Evolutionary conservation across 768 basidiomycete species (phyloP).

Genomic region (Hebeloma cylindrosporum): DNA sequence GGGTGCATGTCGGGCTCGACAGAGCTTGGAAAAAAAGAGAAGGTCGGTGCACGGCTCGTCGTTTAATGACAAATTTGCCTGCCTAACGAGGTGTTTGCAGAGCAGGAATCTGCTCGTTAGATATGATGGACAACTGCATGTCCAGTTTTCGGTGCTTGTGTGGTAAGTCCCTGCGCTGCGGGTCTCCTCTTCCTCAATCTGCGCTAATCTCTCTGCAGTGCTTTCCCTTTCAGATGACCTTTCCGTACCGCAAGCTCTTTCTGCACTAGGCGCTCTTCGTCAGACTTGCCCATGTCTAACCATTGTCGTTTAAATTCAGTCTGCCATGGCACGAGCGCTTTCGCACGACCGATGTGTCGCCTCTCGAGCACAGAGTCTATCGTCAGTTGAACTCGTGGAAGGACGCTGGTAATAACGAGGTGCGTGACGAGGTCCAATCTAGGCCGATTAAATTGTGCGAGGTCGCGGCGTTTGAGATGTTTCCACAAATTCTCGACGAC

Average conservation of each 20-base stretch:
- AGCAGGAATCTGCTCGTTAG: too few species aligned
- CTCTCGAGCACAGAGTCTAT: conserved; percentile 16
- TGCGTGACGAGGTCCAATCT: conserved; percentile 21
- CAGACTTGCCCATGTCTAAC: conserved; percentile 16
- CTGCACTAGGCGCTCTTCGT: conserved; percentile 15
- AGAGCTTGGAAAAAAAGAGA: too few species aligned
- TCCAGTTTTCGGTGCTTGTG: conserved; percentile 18
- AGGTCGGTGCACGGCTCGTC: too few species aligned
- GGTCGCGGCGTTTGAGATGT: conserved; percentile 23
- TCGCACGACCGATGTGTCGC: conserved; percentile 13
- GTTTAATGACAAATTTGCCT: too few species aligned
- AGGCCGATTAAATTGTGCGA: conserved; percentile 21
- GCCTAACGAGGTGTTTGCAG: too few species aligned
- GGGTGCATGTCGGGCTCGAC: too few species aligned
- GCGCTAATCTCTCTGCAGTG: conserved; percentile 7
- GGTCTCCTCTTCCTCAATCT: conserved; percentile 14
- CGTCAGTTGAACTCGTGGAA: conserved; percentile 14
- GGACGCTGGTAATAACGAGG: conserved; percentile 8
- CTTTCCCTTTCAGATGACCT: conserved; percentile 10
- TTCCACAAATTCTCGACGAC: conserved; percentile 25
- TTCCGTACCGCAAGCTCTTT: conserved; percentile 18
- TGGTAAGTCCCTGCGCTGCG: conserved; percentile 13
- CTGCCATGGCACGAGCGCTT: conserved; percentile 21
- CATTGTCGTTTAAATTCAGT: conserved; percentile 17
- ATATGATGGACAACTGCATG: conserved; percentile 18